Conservation (phyloP, 1,139 yeast genomes). For the Nakaseomyces delphensis region DNA sequence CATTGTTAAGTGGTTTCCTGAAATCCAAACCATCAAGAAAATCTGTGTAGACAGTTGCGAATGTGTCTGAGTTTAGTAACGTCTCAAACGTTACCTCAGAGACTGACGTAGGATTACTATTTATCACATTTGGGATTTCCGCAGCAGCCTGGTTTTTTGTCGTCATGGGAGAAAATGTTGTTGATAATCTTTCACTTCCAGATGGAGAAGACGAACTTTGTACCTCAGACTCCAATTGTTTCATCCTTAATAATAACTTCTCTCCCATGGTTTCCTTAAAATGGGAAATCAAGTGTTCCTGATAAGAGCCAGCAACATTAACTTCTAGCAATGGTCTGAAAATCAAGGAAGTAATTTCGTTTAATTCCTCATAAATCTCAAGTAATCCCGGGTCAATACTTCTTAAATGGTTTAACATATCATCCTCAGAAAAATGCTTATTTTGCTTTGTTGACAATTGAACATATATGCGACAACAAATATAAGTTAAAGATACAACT, state of each 20-base stretch:
- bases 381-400: not conserved
- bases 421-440: not conserved
- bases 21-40: constrained; percentile 2
- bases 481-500: constrained; percentile 6
- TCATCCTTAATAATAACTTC: not conserved
- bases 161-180: not conserved
- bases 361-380: not conserved
- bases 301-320: not conserved
- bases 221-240: constrained; percentile 4
- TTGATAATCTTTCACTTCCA: not conserved
- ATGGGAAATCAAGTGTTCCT: not conserved
- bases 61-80: constrained; percentile 1
- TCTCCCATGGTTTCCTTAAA: constrained; percentile 5
- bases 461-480: constrained; percentile 9
- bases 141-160: not conserved
- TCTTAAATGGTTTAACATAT: not conserved
- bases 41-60: constrained; percentile 1
- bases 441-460: constrained; percentile 1
- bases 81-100: not conserved
- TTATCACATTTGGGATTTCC: not conserved
- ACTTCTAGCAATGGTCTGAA: constrained; percentile 3
- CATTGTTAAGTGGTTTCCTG: constrained; percentile 3
- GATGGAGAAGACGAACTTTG: constrained; percentile 5
- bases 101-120: not conserved
- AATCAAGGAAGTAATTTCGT: constrained; percentile 1